Conservation (phyloP, 495 filamentous ascomycete species). For the Annulohypoxylon bovei region DNA sequence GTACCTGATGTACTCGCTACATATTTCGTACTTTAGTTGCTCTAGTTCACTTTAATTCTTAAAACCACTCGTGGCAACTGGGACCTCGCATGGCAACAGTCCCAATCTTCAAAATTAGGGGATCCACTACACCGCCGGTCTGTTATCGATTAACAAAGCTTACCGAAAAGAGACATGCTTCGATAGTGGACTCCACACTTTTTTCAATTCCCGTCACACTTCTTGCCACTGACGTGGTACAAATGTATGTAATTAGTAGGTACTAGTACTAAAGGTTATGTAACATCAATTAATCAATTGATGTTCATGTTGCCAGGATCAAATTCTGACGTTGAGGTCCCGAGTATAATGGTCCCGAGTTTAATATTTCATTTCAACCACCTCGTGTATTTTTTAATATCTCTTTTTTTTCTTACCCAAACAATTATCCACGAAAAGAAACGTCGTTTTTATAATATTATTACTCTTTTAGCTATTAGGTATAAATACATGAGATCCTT, state of each 20-base stretch:
- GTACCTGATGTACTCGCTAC: neutral
- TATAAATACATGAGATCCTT: constrained; percentile 11
- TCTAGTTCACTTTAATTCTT: neutral
- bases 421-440: neutral
- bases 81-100: neutral
- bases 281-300: neutral
- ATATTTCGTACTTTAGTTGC: neutral
- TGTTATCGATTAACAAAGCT: constrained; percentile 6
- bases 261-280: neutral
- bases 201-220: neutral
- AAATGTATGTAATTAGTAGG: neutral
- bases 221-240: neutral
- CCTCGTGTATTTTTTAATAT: neutral
- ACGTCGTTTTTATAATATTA: neutral
- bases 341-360: constrained; percentile 2
- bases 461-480: neutral
- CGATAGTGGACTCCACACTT: neutral
- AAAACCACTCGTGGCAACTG: neutral
- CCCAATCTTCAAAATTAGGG: constrained; percentile 32
- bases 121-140: constrained; percentile 25
- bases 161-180: constrained; percentile 2
- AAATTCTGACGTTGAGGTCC: neutral
- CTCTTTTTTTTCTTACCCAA: neutral
- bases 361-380: neutral
- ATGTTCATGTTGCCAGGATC: neutral